Percentiles rank a stretch among this genome's conserved stretches.
Evolutionary conservation across 2,329 filamentous ascomycete genomes (phyloP).

Genomic region (Aureobasidium vineae): DNA sequence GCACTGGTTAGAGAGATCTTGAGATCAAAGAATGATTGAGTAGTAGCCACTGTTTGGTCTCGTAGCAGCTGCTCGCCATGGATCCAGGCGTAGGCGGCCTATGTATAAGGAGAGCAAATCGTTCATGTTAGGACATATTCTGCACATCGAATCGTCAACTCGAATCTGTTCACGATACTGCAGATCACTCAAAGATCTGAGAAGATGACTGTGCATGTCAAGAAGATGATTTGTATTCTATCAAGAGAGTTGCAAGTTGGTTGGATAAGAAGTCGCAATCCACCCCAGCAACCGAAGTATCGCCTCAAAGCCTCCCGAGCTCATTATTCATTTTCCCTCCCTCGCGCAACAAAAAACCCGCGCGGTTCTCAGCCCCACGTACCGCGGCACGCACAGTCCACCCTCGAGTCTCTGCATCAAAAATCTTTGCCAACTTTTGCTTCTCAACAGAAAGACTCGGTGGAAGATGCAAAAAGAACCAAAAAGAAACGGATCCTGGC

Average conservation of each 20-base stretch:
- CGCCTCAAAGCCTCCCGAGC: neutral
- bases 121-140: neutral
- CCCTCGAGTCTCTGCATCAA: neutral
- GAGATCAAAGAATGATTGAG: neutral
- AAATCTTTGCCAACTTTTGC: neutral
- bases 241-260: no score
- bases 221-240: neutral
- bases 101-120: neutral
- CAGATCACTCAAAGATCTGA: neutral
- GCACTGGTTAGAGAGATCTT: no score
- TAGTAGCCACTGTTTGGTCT: neutral
- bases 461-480: neutral
- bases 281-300: neutral
- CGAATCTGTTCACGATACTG: neutral
- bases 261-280: neutral
- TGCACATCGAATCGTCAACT: neutral
- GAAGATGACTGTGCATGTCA: neutral
- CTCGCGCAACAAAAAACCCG: neutral
- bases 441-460: neutral
- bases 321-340: neutral
- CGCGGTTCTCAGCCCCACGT: neutral
- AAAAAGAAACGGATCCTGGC: constrained; percentile 15
- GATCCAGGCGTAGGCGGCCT: neutral
- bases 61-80: neutral
- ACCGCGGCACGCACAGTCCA: neutral